These are phyloP conservation scores for Neocucurbitaria cava DNA, from an alignment of 2,329 filamentous ascomycete species.

Conservation along the genomic window DNA sequence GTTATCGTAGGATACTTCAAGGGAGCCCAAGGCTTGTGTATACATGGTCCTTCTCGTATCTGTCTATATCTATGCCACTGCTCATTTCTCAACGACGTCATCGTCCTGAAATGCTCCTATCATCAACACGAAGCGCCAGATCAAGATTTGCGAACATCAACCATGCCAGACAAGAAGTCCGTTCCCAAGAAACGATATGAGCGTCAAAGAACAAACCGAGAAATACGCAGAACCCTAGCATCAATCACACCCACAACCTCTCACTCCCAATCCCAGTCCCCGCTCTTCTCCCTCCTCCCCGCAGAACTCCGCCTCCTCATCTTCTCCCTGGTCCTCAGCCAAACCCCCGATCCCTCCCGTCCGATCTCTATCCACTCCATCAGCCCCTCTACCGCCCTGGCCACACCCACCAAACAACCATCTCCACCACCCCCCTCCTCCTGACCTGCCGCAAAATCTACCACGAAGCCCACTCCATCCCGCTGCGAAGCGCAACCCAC, in stretches of 20 bases:
- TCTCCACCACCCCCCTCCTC: conserved; percentile 43
- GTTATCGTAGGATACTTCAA: neutral
- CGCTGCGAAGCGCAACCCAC: conserved; percentile 38
- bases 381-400: conserved; percentile 23
- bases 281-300: conserved; percentile 31
- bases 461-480: conserved; percentile 47
- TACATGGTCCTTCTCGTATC: neutral
- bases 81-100: neutral
- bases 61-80: neutral
- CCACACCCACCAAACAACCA: conserved; percentile 39
- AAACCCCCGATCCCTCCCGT: conserved; percentile 11
- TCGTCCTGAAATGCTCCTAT: neutral
- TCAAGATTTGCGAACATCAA: neutral
- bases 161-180: conserved; percentile 6
- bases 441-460: conserved; percentile 50
- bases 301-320: conserved; percentile 30
- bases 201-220: conserved; percentile 20
- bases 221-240: conserved; percentile 21
- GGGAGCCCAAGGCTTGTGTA: neutral
- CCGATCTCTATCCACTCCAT: conserved; percentile 13
- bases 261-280: conserved; percentile 26
- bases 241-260: conserved; percentile 25
- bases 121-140: neutral
- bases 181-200: conserved; percentile 9
- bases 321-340: conserved; percentile 20